Evolutionary conservation across 768 basidiomycete species (phyloP).

Genomic region (Hydnomerulius pinastri): DNA sequence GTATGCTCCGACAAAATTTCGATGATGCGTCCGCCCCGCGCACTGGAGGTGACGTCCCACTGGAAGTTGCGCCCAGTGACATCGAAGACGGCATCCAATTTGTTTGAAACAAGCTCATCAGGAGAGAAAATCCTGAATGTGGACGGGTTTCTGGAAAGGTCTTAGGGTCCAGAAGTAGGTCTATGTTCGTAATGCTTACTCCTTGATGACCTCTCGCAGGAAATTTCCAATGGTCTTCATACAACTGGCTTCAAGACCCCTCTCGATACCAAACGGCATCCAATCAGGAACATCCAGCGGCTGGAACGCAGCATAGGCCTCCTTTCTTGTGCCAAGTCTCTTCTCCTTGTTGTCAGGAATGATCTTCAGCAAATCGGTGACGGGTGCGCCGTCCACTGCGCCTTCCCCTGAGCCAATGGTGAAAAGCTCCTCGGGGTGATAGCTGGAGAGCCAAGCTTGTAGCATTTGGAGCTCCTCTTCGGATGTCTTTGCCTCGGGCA

Average conservation of each 20-base stretch:
- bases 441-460: constrained; percentile 73
- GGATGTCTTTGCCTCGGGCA: constrained; percentile 69
- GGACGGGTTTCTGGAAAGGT: constrained; percentile 59
- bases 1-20: constrained; percentile 91
- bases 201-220: constrained; percentile 54
- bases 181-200: constrained; percentile 37
- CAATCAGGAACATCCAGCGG: constrained; percentile 70
- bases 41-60: constrained; percentile 73
- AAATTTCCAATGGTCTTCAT: constrained; percentile 72
- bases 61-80: constrained; percentile 75
- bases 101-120: constrained; percentile 86
- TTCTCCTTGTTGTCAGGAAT: constrained; percentile 56
- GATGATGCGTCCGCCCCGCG: constrained; percentile 76
- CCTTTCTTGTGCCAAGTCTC: constrained; percentile 70
- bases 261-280: constrained; percentile 51
- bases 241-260: constrained; percentile 66
- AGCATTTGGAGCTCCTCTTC: constrained; percentile 63
- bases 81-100: constrained; percentile 80
- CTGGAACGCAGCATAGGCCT: constrained; percentile 61
- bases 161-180: not conserved
- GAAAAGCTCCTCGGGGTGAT: constrained; percentile 70
- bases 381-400: constrained; percentile 48
- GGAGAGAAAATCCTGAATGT: constrained; percentile 90
- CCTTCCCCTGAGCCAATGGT: constrained; percentile 16
- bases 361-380: constrained; percentile 55